A percentile compares a stretch with the other conserved stretches of the same genome.
These are phyloP conservation scores for Stagonosporopsis chrysanthemi DNA, from an alignment of 2,329 filamentous ascomycete genomes.

Conservation along the genomic window DNA sequence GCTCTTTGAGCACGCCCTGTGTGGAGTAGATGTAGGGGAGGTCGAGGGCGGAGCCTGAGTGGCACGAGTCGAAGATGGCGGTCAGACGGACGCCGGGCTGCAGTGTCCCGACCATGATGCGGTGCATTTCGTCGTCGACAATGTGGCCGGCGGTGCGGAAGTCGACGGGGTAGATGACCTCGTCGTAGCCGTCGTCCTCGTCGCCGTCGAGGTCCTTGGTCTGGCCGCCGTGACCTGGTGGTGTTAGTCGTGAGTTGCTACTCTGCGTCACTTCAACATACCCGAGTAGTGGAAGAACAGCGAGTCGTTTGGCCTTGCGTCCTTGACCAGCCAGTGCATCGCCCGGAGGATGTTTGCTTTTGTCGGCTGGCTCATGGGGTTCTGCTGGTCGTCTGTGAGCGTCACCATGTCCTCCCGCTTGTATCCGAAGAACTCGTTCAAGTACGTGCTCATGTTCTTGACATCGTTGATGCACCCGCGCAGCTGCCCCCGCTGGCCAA, in stretches of 20 bases:
- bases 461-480: constrained; percentile 97
- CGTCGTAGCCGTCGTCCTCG: constrained; percentile 82
- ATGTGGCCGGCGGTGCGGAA: constrained; percentile 82
- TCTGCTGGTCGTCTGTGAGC: constrained; percentile 95
- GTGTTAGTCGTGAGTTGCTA: background rate
- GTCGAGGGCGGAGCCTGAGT: constrained; percentile 79
- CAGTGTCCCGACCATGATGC: constrained; percentile 79
- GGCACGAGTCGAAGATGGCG: constrained; percentile 82
- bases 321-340: constrained; percentile 98
- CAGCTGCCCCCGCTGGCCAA: constrained; percentile 87
- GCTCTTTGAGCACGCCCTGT: constrained; percentile 80
- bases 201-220: constrained; percentile 80
- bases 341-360: constrained; percentile 94
- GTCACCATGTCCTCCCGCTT: constrained; percentile 97
- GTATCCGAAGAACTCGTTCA: constrained; percentile 89
- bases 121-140: constrained; percentile 83
- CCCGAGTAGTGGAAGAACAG: constrained; percentile 98
- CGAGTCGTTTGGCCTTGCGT: constrained; percentile 89
- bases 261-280: constrained; percentile 51
- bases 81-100: constrained; percentile 83
- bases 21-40: constrained; percentile 83
- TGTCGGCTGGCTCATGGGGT: constrained; percentile 95
- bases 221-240: constrained; percentile 77
- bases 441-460: constrained; percentile 92
- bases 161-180: constrained; percentile 85